Base-by-base conservation (phyloP, 2,329 filamentous ascomycete genomes). In the Monosporascus sp. region DNA sequence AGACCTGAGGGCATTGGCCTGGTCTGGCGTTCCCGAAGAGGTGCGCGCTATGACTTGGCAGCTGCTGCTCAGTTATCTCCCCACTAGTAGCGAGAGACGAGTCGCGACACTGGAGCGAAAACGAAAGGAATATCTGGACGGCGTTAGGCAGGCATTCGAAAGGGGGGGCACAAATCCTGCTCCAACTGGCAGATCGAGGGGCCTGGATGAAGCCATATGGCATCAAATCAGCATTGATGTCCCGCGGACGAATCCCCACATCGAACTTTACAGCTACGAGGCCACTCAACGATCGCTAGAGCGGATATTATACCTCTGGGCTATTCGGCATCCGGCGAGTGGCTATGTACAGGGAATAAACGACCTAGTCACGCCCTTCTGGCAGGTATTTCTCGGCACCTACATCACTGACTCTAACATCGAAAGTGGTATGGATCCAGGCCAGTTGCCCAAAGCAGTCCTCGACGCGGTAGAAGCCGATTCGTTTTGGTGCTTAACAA, bases 21-120 rank as follows among this genome's bases (percentile, higher is more conserved):
- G 95, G 94, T 94, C 92, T 50, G 94, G 94, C 14, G 83, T 97
- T 37, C 95, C 94, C 0, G 87, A 91, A 63, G 95, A 99, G 74
- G 91, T 99, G 19, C 90, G 95, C 52, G 91, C 94, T 49, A 97
- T 99, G 88, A 94, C 93, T n/a, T 99, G 94, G 94, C 92, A 97
- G 71, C 79, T 99, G 24, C 79, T 99, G 20, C 83, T 99, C 24
- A 94, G 93, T 54, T 99, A 99, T 70, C 81, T 99, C 5, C 94
- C 95, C 1, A 95, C 93, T n/a, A 97, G 91, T 67, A 96, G 91
- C 63, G 95, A 99, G 69, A 82, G 94, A 58, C 84, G 95, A 51
- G 90, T 97, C 7, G 83, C 90, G 1, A 94, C 92, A 0, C 78
- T 99, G 9, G 94, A 99, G 69, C 81, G 94, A 55, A 99, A 99